Evolutionary conservation across 1,284 basidiomycete genomes (phyloP).

Genomic region (Baeospora myosura): DNA sequence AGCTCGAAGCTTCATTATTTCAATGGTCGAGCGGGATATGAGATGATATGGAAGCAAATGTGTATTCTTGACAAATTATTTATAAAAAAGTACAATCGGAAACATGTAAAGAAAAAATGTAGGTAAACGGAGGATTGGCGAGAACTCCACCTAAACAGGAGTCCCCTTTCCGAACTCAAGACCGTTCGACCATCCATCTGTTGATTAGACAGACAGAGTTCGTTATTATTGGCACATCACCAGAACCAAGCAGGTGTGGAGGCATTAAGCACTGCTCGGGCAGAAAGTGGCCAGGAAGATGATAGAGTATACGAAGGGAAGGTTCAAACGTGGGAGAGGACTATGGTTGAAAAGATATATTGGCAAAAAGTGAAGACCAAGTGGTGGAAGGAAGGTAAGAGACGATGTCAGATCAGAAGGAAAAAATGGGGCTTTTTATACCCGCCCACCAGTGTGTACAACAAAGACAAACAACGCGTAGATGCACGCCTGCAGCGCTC

Average conservation of each 20-base stretch:
- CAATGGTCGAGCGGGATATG: too few relatives aligned
- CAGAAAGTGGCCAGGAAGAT: conserved; percentile 55
- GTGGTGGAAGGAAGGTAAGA: conserved; percentile 3
- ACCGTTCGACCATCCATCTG: conserved; percentile 35
- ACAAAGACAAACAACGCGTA: conserved; percentile 22
- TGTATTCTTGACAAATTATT: too few relatives aligned
- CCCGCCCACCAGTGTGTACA: too few relatives aligned
- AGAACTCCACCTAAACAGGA: conserved; percentile 25
- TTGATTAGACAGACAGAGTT: conserved; percentile 40
- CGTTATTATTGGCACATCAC: conserved; percentile 54
- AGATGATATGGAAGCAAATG: too few relatives aligned
- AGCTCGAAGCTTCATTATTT: too few relatives aligned
- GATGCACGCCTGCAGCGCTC: too few relatives aligned
- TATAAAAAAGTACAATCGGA: too few relatives aligned
- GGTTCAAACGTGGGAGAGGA: not conserved
- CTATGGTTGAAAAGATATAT: not conserved
- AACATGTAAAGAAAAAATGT: conserved; percentile 17
- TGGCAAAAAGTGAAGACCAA: not conserved
- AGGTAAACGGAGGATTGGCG: conserved; percentile 23
- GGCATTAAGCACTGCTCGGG: conserved; percentile 52
- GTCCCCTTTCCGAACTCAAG: conserved; percentile 24
- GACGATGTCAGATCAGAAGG: conserved; percentile 3
- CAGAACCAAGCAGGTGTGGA: conserved; percentile 68
- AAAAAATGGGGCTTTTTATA: not conserved
- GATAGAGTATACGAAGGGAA: not conserved